phyloP scores from a whole-genome alignment of 768 basidiomycete genomes.

The Sutorius australiensis region DNA sequence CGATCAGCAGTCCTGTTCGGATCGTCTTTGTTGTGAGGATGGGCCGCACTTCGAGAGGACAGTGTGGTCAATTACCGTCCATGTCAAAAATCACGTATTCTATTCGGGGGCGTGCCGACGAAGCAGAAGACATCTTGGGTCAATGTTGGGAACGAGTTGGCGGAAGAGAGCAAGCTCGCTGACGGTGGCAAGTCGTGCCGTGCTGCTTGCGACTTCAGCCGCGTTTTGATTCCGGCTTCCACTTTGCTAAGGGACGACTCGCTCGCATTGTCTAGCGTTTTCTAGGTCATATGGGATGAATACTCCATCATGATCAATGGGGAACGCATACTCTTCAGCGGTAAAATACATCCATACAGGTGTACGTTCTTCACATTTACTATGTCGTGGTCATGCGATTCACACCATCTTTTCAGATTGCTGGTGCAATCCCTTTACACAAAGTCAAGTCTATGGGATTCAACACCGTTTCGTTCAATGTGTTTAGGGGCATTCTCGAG shows the following conservation, averaged over 20 bases:
- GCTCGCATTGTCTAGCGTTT: background rate
- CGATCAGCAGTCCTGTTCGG: conserved; percentile 62
- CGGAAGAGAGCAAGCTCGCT: background rate
- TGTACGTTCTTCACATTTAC: background rate
- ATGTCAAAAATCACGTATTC: conserved; percentile 73
- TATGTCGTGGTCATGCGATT: background rate
- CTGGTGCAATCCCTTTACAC: conserved; percentile 39
- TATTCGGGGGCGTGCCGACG: conserved; percentile 24
- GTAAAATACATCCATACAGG: conserved; percentile 63
- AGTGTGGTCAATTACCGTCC: conserved; percentile 47
- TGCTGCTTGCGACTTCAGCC: no score
- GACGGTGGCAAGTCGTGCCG: background rate
- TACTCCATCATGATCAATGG: conserved; percentile 56
- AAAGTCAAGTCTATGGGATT: conserved; percentile 49
- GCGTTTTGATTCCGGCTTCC: no score
- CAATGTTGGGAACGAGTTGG: background rate
- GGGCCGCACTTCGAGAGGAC: background rate
- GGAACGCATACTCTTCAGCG: conserved; percentile 54
- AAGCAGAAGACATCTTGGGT: conserved; percentile 9
- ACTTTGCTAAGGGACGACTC: no score
- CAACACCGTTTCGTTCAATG: conserved; percentile 48
- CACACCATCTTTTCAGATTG: conserved; percentile 10
- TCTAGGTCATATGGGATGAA: conserved; percentile 54
- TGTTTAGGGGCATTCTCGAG: conserved; percentile 49
- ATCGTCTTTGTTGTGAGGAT: conserved; percentile 1